Base-by-base conservation (phyloP, 129 eudicot genomes). In the Calendula officinalis region DNA sequence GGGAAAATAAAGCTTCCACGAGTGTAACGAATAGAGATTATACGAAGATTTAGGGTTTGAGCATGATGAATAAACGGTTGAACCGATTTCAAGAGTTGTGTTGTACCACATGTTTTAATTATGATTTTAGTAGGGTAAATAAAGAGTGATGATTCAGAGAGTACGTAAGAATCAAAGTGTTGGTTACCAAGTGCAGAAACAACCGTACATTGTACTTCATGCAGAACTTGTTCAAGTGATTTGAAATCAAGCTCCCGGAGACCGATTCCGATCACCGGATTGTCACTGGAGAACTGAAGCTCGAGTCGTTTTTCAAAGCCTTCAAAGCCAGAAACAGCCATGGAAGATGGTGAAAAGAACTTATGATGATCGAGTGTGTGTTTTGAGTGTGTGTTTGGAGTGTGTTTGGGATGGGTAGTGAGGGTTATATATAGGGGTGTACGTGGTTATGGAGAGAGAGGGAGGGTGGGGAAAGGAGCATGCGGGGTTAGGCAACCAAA, bases 31-130 rank as follows among this genome's bases (percentile, higher is more conserved):
- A 87, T 73, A 43, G 75, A 70, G 5, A 71, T 44, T 3, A 88
- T 36, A 3, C 64, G 62, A 44, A 88, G 78, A 30, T 84, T 79
- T 1, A 85, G 51, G 17, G 79, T 36, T 49, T 13, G 27, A 0
- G 96, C 94, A 6, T 34, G 80, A 8, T 67, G 73, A 44, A 78
- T 75, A 47, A 88, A 75, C 3, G 89, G 94, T 51, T 68, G 87
- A 74, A 88, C 70, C 4, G 96, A 88, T 88, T 88, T 88, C 56
- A 88, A 58, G 58, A 88, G 71, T 67, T 82, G 89, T 17, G 94
- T 88, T 56, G 96, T 88, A 73, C 96, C 96, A 70, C 96, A 88
- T 8, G 96, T 88, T 64, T 88, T 88, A 83, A 88, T 85, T 30
- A 88, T 82, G 44, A 88, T 80, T 68, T 85, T 88, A 0, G 80